Evolutionary conservation across 2,329 filamentous ascomycete genomes (phyloP).

Genomic region (Colletotrichum kahawae): DNA sequence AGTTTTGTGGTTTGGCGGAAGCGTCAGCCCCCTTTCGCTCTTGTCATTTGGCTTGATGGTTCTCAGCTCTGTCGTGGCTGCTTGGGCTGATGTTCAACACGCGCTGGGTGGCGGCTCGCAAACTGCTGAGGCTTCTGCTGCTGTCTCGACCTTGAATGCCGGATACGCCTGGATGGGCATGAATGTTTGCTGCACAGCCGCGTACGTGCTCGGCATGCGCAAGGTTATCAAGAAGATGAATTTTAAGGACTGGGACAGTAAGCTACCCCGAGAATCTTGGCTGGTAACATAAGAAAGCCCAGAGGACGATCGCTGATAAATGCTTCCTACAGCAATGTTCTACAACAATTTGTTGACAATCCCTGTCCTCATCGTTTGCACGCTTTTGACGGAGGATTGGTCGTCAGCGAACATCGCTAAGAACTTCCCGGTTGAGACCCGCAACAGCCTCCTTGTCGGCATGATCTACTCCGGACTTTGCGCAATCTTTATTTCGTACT

Average conservation of each 20-base stretch:
- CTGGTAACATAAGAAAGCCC: not conserved
- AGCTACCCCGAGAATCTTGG: constrained; percentile 44
- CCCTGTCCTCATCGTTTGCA: constrained; percentile 83
- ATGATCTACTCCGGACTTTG: constrained; percentile 95
- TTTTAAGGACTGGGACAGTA: constrained; percentile 99
- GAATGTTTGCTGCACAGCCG: constrained; percentile 93
- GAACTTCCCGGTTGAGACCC: constrained; percentile 87
- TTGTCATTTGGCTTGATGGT: constrained; percentile 98
- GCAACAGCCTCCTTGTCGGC: constrained; percentile 80
- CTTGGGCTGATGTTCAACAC: constrained; percentile 95
- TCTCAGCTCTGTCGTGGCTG: constrained; percentile 89
- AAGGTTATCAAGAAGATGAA: constrained; percentile 99
- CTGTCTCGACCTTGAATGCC: constrained; percentile 88
- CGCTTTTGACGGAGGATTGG: constrained; percentile 90
- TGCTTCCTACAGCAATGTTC: constrained; percentile 80
- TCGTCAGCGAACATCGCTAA: constrained; percentile 78
- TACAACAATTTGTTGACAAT: constrained; percentile 99
- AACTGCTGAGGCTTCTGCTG: constrained; percentile 67
- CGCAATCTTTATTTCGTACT: constrained; percentile 99
- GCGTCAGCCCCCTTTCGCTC: constrained; percentile 83
- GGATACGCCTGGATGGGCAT: constrained; percentile 98
- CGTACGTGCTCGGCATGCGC: constrained; percentile 90
- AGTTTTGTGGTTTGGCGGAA: constrained; percentile 97
- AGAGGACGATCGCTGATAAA: constrained; percentile 26
- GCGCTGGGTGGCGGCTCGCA: constrained; percentile 67